Conservation (phyloP, 75 land plant species). For the Azolla pinnata region DNA sequence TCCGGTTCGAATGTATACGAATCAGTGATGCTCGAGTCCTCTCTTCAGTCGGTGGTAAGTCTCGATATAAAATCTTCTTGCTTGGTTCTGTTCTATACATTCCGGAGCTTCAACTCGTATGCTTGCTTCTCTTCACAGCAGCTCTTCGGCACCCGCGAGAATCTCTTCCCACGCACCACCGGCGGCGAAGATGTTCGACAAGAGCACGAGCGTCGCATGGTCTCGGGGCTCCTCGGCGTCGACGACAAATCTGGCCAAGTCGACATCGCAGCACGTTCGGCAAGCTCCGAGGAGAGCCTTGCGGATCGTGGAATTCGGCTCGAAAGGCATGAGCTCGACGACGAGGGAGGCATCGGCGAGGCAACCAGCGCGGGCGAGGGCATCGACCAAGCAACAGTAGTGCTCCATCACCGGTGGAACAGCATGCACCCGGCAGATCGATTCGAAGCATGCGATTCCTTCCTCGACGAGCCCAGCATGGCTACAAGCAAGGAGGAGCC, state of each 20-base stretch:
- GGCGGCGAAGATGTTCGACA: background rate
- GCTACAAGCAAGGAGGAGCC: constrained; percentile 5
- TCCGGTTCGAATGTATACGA: too few species aligned
- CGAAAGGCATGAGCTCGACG: background rate
- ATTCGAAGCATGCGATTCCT: background rate
- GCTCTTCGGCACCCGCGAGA: background rate
- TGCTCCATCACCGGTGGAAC: background rate
- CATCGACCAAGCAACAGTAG: constrained; percentile 2
- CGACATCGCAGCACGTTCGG: background rate
- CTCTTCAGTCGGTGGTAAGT: too few species aligned
- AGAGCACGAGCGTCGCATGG: background rate
- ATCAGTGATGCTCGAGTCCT: too few species aligned
- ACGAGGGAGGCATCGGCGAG: background rate
- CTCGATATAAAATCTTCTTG: too few species aligned
- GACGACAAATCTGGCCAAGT: background rate
- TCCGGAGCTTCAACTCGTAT: background rate
- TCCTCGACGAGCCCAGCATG: constrained; percentile 8
- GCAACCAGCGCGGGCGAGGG: constrained; percentile 4
- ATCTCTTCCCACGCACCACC: background rate
- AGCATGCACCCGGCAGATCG: background rate
- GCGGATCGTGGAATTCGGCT: background rate
- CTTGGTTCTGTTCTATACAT: too few species aligned
- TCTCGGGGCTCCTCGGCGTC: background rate
- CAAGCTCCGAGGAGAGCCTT: constrained; percentile 3
- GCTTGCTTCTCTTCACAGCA: background rate